These are phyloP conservation scores for Lactarius vividus DNA, from an alignment of 768 basidiomycete species.

Conservation along the genomic window DNA sequence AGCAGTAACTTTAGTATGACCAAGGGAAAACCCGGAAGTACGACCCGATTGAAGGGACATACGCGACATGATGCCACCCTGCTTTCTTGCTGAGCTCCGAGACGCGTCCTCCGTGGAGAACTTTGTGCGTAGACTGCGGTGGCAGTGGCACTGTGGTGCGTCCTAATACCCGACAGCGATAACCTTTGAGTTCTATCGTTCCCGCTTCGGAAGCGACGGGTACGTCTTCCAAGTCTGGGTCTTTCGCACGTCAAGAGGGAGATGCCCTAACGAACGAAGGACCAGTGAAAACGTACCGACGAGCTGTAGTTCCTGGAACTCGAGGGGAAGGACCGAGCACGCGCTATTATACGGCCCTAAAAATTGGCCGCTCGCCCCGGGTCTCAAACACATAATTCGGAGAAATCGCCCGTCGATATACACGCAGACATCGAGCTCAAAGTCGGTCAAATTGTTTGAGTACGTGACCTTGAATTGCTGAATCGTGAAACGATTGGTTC, in stretches of 20 bases:
- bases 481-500: not conserved
- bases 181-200: slow-evolving; percentile 17
- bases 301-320: slow-evolving; percentile 17
- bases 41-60: not conserved
- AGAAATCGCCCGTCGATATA: slow-evolving; percentile 6
- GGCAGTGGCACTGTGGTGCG: too few species aligned
- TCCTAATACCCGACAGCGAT: not conserved
- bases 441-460: not conserved
- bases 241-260: not conserved
- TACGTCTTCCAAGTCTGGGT: slow-evolving; percentile 16
- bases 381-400: not conserved
- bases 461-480: slow-evolving; percentile 12
- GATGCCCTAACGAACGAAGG: not conserved
- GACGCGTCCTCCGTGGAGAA: slow-evolving; percentile 8
- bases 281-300: slow-evolving; percentile 4
- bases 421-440: not conserved
- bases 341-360: not conserved
- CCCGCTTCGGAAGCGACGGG: slow-evolving; percentile 17
- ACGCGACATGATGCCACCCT: slow-evolving; percentile 23
- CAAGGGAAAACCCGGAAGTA: not conserved
- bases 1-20: not conserved
- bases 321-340: slow-evolving; percentile 6
- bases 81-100: slow-evolving; percentile 24
- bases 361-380: not conserved
- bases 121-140: not conserved